Conservation (phyloP, 2,329 filamentous ascomycete genomes). For the Huntiella abstrusa region DNA sequence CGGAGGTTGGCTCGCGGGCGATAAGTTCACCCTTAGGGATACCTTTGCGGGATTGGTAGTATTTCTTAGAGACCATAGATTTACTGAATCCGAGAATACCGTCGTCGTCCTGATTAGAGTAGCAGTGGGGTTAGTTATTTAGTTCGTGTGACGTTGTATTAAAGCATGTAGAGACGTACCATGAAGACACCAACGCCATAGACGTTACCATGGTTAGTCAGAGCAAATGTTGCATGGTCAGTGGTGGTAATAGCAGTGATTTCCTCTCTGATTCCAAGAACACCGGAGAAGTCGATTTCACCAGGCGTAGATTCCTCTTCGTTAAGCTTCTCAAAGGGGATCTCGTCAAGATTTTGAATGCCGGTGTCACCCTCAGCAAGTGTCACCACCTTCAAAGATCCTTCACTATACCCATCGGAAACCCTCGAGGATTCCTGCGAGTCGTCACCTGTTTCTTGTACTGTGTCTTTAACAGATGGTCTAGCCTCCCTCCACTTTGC, state of each 20-base stretch:
- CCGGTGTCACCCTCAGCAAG: background rate
- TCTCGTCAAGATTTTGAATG: constrained; percentile 16
- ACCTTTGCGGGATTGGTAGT: background rate
- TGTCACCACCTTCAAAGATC: background rate
- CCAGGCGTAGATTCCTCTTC: constrained; percentile 6
- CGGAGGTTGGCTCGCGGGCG: constrained; percentile 20
- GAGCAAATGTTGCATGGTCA: constrained; percentile 43
- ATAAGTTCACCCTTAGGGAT: constrained; percentile 8
- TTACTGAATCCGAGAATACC: constrained; percentile 32
- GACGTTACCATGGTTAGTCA: constrained; percentile 41
- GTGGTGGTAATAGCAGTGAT: constrained; percentile 41
- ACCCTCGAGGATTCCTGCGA: background rate
- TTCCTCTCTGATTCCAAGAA: constrained; percentile 26
- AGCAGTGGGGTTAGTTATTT: background rate
- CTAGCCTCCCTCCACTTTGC: background rate
- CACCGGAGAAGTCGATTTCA: constrained; percentile 23
- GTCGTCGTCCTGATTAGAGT: constrained; percentile 19
- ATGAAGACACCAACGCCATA: constrained; percentile 52
- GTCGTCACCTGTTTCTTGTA: background rate
- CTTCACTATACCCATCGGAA: background rate
- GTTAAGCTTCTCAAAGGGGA: constrained; percentile 34
- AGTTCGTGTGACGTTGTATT: background rate
- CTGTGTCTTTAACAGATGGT: background rate
- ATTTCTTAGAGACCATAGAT: constrained; percentile 14
- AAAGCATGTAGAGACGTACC: constrained; percentile 14